phyloP scores from a whole-genome alignment of 192 early-diverging fungal genomes.

The Coemansia guatemalensis region DNA sequence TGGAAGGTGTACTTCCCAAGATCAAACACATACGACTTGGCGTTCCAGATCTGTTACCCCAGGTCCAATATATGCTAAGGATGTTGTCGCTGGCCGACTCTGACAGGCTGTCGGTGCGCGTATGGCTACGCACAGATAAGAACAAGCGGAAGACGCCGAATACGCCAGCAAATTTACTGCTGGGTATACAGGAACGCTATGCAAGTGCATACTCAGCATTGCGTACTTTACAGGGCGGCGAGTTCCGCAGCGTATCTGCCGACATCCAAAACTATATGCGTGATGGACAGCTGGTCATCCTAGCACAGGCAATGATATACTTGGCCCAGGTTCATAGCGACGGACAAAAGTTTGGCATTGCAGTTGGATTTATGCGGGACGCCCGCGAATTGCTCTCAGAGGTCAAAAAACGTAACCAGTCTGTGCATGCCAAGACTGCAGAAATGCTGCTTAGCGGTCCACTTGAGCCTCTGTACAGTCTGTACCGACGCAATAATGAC shows the following conservation, averaged over 20 bases:
- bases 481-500: constrained; percentile 54
- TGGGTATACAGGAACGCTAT: constrained; percentile 52
- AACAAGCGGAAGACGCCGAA: constrained; percentile 47
- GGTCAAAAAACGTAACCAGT: constrained; percentile 42
- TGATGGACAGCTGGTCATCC: constrained; percentile 49
- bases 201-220: constrained; percentile 31
- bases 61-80: constrained; percentile 54
- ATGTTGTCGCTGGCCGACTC: constrained; percentile 52
- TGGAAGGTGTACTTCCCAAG: constrained; percentile 42
- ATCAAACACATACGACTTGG: constrained; percentile 24
- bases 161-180: constrained; percentile 47
- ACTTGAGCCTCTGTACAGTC: constrained; percentile 44
- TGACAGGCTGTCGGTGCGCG: constrained; percentile 49
- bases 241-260: constrained; percentile 44
- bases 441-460: constrained; percentile 42
- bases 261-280: constrained; percentile 52
- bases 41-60: constrained; percentile 46
- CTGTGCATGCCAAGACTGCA: constrained; percentile 40
- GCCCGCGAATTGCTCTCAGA: constrained; percentile 44
- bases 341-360: constrained; percentile 48
- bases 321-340: constrained; percentile 51
- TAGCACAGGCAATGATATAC: constrained; percentile 54
- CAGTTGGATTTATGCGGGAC: constrained; percentile 53
- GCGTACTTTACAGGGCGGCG: constrained; percentile 43
- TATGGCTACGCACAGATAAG: constrained; percentile 47